These are phyloP conservation scores for Lyophyllum decastes DNA, from an alignment of 768 basidiomycete genomes.

Conservation along the genomic window DNA sequence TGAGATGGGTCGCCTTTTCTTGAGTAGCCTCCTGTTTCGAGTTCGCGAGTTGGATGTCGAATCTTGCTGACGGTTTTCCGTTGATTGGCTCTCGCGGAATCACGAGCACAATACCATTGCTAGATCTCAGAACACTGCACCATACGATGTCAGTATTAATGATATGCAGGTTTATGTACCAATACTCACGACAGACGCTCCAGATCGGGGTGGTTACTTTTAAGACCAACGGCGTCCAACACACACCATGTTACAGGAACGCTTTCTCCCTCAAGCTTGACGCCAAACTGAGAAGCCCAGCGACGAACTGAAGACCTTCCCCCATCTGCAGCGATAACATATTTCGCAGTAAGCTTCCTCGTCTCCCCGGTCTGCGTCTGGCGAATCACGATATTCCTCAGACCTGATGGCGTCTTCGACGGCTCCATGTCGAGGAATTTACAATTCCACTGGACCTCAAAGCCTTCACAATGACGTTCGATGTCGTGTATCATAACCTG, in stretches of 20 bases:
- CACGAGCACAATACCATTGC: slow-evolving; percentile 15
- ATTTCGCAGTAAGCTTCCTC: slow-evolving; percentile 5
- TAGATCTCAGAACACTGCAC: slow-evolving; percentile 13
- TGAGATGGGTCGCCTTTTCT: slow-evolving; percentile 10
- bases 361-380: slow-evolving; percentile 10
- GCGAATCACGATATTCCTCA: slow-evolving; percentile 9
- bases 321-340: slow-evolving; percentile 16
- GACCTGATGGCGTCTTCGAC: background rate
- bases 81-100: slow-evolving; percentile 18
- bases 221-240: slow-evolving; percentile 14
- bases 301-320: slow-evolving; percentile 15
- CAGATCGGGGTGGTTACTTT: slow-evolving; percentile 15
- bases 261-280: slow-evolving; percentile 12
- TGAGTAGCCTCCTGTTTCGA: slow-evolving; percentile 14
- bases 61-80: slow-evolving; percentile 19
- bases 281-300: slow-evolving; percentile 13
- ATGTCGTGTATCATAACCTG: slow-evolving; percentile 17
- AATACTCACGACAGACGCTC: slow-evolving; percentile 15
- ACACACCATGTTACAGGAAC: slow-evolving; percentile 18
- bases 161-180: too few species aligned
- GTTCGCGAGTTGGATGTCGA: slow-evolving; percentile 18
- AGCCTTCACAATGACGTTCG: slow-evolving; percentile 16
- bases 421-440: slow-evolving; percentile 16
- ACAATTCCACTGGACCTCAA: slow-evolving; percentile 15
- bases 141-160: background rate